Base-by-base conservation (phyloP, 2,329 filamentous ascomycete genomes). In the Diaporthe aspalathi region DNA sequence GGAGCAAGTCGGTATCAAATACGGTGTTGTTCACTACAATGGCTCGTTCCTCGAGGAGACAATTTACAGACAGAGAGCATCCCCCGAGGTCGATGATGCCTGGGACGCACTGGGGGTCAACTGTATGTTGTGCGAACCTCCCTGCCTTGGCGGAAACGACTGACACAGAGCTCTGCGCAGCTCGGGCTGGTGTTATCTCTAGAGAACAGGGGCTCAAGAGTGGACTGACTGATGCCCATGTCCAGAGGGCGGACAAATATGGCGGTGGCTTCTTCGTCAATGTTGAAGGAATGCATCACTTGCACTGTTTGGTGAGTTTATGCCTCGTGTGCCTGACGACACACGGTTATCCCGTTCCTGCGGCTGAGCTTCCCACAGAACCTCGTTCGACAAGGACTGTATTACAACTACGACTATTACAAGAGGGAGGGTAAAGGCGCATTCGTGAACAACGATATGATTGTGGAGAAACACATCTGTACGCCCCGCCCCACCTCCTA, bases 351-450 rank as follows among this genome's bases (percentile, higher is more conserved):
- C 24, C 5, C 5, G 6, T 20, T 1, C 1, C 2, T 14, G 29
- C 63, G 53, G 35, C 35, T 17, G 9, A 70, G n/a, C 17, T 12
- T 17, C 8, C 8, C 29, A 11, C 35, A 84, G 87, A 89, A 91
- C 70, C 82, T 91, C 7, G 76, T 91, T 8, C 86, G 89, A 1
- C 86, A 91, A 75, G 80, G 85, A 0, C 79, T 90, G 0, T 88
- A 86, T 76, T 91, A 86, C 80, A 91, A 91, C 75, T 87, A 87
- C 69, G 83, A 87, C 22, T 86, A 90, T 76, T 91, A 91, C 77
- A 83, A 83, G 72, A 76, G 76, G 0, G 75, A 84, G 32, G 85
- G 85, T 4, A 76, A 83, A 27, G 86, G 88, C 1, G 84, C 87
- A 0, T 92, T 91, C 74, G 76, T 77, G 22, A 90, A 91, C 75